phyloP scores from a whole-genome alignment of 148 eudicot genomes.

The Persicaria tinctoria region DNA sequence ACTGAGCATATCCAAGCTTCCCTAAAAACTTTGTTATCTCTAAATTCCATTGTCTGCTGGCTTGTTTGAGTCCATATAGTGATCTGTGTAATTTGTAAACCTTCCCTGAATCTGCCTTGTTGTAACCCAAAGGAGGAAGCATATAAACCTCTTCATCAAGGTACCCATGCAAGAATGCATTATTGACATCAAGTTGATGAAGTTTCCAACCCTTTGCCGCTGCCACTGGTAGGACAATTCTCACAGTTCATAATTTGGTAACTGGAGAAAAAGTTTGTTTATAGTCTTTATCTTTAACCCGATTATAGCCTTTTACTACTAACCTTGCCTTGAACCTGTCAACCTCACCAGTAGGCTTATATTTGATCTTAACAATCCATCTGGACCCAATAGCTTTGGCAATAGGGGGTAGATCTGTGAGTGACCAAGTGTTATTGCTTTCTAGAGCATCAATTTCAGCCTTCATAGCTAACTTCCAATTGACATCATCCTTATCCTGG shows the following conservation, averaged over 20 bases:
- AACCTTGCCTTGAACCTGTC: not conserved
- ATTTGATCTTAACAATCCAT: conserved; percentile 4
- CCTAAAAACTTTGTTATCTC: too few relatives aligned
- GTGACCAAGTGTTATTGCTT: not conserved
- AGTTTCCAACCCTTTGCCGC: too few relatives aligned
- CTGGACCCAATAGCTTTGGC: not conserved
- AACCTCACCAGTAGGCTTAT: not conserved
- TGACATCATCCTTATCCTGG: not conserved
- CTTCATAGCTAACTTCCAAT: not conserved
- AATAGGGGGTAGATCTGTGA: not conserved
- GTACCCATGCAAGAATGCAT: too few relatives aligned
- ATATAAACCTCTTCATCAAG: too few relatives aligned
- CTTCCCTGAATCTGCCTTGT: too few relatives aligned
- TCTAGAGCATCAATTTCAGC: not conserved
- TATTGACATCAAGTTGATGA: too few relatives aligned
- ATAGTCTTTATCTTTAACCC: not conserved
- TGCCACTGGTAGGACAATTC: not conserved
- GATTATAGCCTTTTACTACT: not conserved
- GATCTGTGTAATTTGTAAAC: too few relatives aligned
- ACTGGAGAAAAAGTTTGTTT: not conserved
- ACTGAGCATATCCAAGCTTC: too few relatives aligned
- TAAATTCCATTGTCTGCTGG: too few relatives aligned
- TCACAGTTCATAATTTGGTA: not conserved
- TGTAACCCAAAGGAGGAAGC: too few relatives aligned
- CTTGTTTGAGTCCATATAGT: too few relatives aligned